Base-by-base conservation (phyloP, 768 basidiomycete species). In the Cyathus striatus region DNA sequence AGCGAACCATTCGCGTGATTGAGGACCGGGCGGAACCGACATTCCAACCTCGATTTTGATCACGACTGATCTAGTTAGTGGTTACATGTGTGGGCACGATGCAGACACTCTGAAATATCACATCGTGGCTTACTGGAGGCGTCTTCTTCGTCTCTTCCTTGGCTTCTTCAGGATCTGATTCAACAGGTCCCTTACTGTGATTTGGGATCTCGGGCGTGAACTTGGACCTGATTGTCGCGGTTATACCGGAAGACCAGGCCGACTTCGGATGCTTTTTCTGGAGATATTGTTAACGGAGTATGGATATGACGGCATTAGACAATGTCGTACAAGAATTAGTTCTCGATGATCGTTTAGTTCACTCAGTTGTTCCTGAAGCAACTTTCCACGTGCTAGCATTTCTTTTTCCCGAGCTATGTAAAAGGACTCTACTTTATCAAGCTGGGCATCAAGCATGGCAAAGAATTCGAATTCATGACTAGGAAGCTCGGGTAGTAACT, bases 381-480 rank as follows among this genome's bases (percentile, higher is more conserved):
- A 37, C 22, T 64, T 55, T 13, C 70, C 68, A 20, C 70, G 73
- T 2, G 56, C 59, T 4, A 63, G 63, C 79, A 77, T 83, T 63
- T 75, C 81, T 36, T 70, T 71, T 63, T 81, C 92, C 22, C 82
- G 74, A 20, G 77, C 79, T 4, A 75, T 54, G 58, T 90, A 98
- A 61, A 99, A 99, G 1, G 67, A 63, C 46, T 89, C 88, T 10
- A 97, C 79, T 60, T 95, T 96, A 17, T 84, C 79, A 2, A 97
- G 68, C 57, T 99, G 84, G 1, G 57, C 57, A 50, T 96, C 88
- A 5, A 97, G 70, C 18, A 79, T 69, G 2, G 78, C 72, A 46
- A 98, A 89, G 66, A 96, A 98, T 5, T 69, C 69, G 23, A 63
- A 55, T 54, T 94, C 86, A 18, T 73, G 63, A 0, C 78, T 69